These are phyloP conservation scores for Amaranthus cruentus DNA, from an alignment of 148 eudicot genomes.

Conservation along the genomic window DNA sequence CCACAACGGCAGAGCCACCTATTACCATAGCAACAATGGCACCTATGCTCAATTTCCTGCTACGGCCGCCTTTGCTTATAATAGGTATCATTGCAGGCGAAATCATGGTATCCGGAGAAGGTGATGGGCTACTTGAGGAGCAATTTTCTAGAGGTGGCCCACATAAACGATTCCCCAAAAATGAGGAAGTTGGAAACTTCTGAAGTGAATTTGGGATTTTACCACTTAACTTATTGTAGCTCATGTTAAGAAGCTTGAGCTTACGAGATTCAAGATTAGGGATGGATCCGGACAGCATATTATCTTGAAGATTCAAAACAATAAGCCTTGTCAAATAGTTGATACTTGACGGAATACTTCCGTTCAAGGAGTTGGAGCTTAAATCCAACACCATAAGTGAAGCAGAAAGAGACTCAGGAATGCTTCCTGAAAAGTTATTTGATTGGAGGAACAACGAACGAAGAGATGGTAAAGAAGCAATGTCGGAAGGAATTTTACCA, in stretches of 20 bases:
- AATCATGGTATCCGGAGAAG: constrained; percentile 32
- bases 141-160: constrained; percentile 68
- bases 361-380: constrained; percentile 63
- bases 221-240: constrained; percentile 65
- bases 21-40: constrained; percentile 50
- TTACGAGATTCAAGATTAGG: constrained; percentile 47
- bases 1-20: constrained; percentile 33
- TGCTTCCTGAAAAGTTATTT: constrained; percentile 67
- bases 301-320: constrained; percentile 49
- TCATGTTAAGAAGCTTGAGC: constrained; percentile 57
- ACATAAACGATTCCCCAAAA: constrained; percentile 75
- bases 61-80: constrained; percentile 16
- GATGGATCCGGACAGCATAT: constrained; percentile 56
- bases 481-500: constrained; percentile 68
- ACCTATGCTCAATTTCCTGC: constrained; percentile 40
- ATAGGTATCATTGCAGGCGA: constrained; percentile 25
- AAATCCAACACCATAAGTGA: constrained; percentile 52
- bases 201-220: constrained; percentile 53
- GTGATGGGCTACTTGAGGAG: constrained; percentile 30
- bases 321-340: constrained; percentile 45
- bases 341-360: constrained; percentile 48
- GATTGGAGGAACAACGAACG: constrained; percentile 62
- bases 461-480: constrained; percentile 63
- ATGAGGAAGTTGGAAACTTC: constrained; percentile 63
- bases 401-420: constrained; percentile 51